Conservation (phyloP, 129 eudicot species). For the Helianthus annuus region HanXRQr2.0-SUNRISE NC_035447.2:63543357-63543856, state of each 20-base stretch:
- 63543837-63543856: slow-evolving; percentile 19
- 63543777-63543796: slow-evolving; percentile 23
- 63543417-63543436: slow-evolving; percentile 6
- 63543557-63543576: slow-evolving; percentile 29
- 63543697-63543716: slow-evolving; percentile 17
- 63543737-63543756: background rate
- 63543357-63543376: slow-evolving; percentile 26
- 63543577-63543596: slow-evolving; percentile 26
- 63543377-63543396: slow-evolving; percentile 29
- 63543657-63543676: background rate
- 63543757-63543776: slow-evolving; percentile 16
- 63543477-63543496: slow-evolving; percentile 33
- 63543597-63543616: slow-evolving; percentile 33
- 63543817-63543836: slow-evolving; percentile 30
- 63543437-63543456: background rate
- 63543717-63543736: slow-evolving; percentile 32
- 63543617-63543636: slow-evolving; percentile 3
- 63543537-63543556: slow-evolving; percentile 20
- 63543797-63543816: slow-evolving; percentile 12
- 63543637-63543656: slow-evolving; percentile 3
- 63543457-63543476: slow-evolving; percentile 37
- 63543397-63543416: slow-evolving; percentile 32
- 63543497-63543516: slow-evolving; percentile 38
- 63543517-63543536: slow-evolving; percentile 5
- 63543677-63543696: slow-evolving; percentile 1